phyloP scores from a whole-genome alignment of 768 basidiomycete genomes.

The Kwoniella sp. region DNA sequence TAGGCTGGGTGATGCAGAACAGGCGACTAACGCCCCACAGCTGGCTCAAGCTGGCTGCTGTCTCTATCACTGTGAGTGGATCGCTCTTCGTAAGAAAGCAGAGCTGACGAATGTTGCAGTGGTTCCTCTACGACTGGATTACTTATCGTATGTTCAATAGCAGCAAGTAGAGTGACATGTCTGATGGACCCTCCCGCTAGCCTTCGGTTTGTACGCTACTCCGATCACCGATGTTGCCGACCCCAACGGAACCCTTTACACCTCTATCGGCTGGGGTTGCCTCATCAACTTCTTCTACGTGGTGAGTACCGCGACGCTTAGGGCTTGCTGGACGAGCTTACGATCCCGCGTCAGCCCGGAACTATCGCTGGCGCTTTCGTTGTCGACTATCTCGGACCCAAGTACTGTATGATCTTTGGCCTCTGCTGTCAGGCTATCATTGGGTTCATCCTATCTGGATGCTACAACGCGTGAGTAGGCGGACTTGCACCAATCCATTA shows the following conservation, averaged over 20 bases:
- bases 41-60: slow-evolving; percentile 66
- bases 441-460: slow-evolving; percentile 83
- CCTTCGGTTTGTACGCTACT: slow-evolving; percentile 74
- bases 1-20: not conserved
- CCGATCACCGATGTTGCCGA: slow-evolving; percentile 65
- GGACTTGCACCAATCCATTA: not conserved
- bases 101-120: not conserved
- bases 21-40: not conserved
- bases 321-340: no score
- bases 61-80: slow-evolving; percentile 57
- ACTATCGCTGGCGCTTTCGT: slow-evolving; percentile 50
- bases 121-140: slow-evolving; percentile 35
- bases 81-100: not conserved
- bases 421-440: slow-evolving; percentile 43
- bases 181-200: slow-evolving; percentile 1
- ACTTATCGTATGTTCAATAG: slow-evolving; percentile 29
- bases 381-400: slow-evolving; percentile 49
- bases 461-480: slow-evolving; percentile 54
- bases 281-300: slow-evolving; percentile 71
- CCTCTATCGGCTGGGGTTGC: slow-evolving; percentile 77
- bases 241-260: slow-evolving; percentile 54
- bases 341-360: slow-evolving; percentile 52
- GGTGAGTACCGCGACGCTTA: no score
- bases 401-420: slow-evolving; percentile 52
- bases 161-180: not conserved